These are phyloP conservation scores for Nannizziopsis arthrosporioides DNA, from an alignment of 2,329 filamentous ascomycete species.

Conservation along the genomic window DNA sequence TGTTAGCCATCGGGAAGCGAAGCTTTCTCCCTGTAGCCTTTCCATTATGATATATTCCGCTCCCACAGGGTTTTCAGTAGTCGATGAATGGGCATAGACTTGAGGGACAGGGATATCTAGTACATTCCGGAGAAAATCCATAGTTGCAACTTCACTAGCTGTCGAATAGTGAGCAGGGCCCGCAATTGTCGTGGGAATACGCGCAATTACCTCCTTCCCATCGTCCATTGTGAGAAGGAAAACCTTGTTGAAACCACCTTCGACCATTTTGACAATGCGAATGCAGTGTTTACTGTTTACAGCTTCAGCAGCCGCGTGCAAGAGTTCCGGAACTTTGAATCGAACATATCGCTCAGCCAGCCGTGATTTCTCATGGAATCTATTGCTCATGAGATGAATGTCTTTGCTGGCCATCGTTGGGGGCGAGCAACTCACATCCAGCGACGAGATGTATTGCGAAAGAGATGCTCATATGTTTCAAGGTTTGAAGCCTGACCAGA, in stretches of 20 bases:
- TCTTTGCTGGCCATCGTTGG: too few relatives aligned
- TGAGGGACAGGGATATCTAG: constrained; percentile 7
- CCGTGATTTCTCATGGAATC: too few relatives aligned
- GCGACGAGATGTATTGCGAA: too few relatives aligned
- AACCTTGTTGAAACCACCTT: constrained; percentile 31
- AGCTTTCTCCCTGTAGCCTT: constrained; percentile 22
- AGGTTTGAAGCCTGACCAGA: too few relatives aligned
- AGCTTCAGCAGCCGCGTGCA: constrained; percentile 21
- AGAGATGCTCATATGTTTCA: too few relatives aligned
- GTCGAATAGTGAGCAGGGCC: constrained; percentile 10
- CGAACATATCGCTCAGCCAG: too few relatives aligned
- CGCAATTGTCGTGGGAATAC: constrained; percentile 12
- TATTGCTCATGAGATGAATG: too few relatives aligned
- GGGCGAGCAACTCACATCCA: too few relatives aligned
- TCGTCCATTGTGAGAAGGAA: constrained; percentile 21
- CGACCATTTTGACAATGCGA: constrained; percentile 28
- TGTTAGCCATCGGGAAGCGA: constrained; percentile 23
- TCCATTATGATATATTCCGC: constrained; percentile 22
- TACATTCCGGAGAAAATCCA: constrained; percentile 12
- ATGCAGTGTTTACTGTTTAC: constrained; percentile 22
- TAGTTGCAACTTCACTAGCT: constrained; percentile 14
- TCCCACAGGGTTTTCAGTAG: constrained; percentile 14
- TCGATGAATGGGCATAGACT: background rate
- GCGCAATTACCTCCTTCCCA: constrained; percentile 18
- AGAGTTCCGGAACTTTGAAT: constrained; percentile 26